Conservation (phyloP, 345 rosid genomes). For the Leavenworthia alabamica region DNA sequence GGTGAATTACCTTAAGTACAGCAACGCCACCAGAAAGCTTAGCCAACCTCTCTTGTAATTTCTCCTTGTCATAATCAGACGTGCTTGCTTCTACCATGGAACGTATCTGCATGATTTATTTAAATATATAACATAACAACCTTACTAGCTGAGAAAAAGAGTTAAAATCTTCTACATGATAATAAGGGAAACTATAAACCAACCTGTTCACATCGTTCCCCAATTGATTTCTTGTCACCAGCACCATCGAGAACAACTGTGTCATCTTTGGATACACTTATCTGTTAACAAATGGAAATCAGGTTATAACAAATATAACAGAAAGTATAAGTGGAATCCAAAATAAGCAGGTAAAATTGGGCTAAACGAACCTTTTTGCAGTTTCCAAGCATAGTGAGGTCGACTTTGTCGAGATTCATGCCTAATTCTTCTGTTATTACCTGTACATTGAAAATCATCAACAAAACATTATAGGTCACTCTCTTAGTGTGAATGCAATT, state of each 20-base stretch:
- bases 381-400: conserved; percentile 71
- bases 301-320: neutral
- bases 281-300: conserved; percentile 29
- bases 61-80: conserved; percentile 92
- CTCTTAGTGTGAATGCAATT: neutral
- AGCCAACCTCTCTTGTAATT: conserved; percentile 84
- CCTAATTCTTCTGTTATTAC: conserved; percentile 94
- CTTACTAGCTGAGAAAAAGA: neutral
- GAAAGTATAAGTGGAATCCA: neutral
- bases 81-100: conserved; percentile 67
- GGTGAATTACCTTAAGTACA: conserved; percentile 65
- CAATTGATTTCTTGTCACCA: conserved; percentile 84
- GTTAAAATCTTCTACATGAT: neutral
- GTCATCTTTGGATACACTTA: conserved; percentile 84
- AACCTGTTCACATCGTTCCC: conserved; percentile 87
- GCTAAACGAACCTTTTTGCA: conserved; percentile 71
- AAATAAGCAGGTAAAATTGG: neutral
- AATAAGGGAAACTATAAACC: conserved; percentile 14
- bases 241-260: conserved; percentile 87
- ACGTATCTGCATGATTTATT: conserved; percentile 45
- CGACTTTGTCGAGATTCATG: conserved; percentile 86
- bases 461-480: neutral
- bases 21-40: conserved; percentile 98
- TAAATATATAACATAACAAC: neutral
- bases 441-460: conserved; percentile 31